Percentiles rank a stretch among this genome's conserved stretches.
Evolutionary conservation across 192 early-diverging fungal genomes (phyloP).

Genomic region (Coemansia sp.): DNA sequence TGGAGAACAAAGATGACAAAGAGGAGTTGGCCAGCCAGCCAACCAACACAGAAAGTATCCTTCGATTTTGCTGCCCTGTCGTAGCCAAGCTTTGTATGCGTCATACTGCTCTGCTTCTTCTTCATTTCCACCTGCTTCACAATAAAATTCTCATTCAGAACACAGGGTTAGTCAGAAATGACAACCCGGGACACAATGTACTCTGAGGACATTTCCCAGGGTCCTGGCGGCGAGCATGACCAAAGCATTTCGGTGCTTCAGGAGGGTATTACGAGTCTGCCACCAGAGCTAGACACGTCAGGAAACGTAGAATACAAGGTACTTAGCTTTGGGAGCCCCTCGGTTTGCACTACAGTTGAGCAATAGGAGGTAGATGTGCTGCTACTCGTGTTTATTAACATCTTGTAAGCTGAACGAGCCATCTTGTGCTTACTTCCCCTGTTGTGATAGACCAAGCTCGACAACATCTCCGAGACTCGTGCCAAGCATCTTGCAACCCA

Average conservation of each 20-base stretch:
- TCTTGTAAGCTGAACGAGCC: too few relatives aligned
- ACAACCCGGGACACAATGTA: conserved; percentile 49
- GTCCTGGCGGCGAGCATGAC: background rate
- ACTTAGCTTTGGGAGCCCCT: conserved; percentile 39
- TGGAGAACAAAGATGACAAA: conserved; percentile 3
- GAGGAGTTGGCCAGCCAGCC: background rate
- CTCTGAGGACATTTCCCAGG: conserved; percentile 24
- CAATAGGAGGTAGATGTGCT: background rate
- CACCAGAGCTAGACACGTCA: conserved; percentile 77
- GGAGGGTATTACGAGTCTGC: conserved; percentile 53
- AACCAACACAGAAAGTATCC: too few relatives aligned
- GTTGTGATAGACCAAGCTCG: conserved; percentile 44
- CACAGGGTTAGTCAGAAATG: conserved; percentile 14
- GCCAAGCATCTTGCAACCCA: conserved; percentile 88
- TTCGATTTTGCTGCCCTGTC: background rate
- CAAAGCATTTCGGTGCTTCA: conserved; percentile 29
- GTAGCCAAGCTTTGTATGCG: background rate
- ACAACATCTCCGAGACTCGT: conserved; percentile 32
- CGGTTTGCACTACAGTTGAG: conserved; percentile 30
- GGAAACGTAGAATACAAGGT: conserved; percentile 95
- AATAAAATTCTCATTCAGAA: background rate
- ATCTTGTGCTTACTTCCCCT: background rate
- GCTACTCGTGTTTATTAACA: conserved; percentile 4
- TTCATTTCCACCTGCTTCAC: background rate
- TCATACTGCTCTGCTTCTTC: background rate